These are phyloP conservation scores for Kwoniella shivajii DNA, from an alignment of 1,284 basidiomycete genomes.

Conservation along the genomic window DNA sequence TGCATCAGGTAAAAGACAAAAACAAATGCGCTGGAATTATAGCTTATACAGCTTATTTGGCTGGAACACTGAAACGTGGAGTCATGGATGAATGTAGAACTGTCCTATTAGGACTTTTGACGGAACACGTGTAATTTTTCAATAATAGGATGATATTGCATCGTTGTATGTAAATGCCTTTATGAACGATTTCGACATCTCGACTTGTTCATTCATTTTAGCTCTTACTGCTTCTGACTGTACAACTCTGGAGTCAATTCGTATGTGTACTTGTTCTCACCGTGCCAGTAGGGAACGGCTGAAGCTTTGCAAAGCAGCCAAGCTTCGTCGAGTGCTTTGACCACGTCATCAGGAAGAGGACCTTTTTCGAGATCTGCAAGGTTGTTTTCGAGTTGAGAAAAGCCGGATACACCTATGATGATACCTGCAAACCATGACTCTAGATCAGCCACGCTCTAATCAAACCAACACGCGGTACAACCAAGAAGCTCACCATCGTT, in stretches of 20 bases:
- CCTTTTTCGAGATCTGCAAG: constrained; percentile 57
- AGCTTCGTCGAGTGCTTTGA: constrained; percentile 61
- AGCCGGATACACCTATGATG: constrained; percentile 49
- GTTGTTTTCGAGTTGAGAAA: constrained; percentile 47
- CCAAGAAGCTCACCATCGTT: constrained; percentile 21
- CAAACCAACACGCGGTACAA: not conserved
- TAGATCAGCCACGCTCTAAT: not conserved
- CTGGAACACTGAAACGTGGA: constrained; percentile 24
- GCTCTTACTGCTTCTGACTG: constrained; percentile 9
- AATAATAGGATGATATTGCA: not conserved
- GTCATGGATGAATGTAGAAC: constrained; percentile 27
- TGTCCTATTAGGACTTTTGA: constrained; percentile 24
- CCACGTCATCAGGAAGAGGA: constrained; percentile 59
- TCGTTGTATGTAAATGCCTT: not conserved
- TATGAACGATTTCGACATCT: too few relatives aligned
- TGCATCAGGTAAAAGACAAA: constrained; percentile 18
- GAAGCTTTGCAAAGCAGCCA: constrained; percentile 50
- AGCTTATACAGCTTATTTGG: constrained; percentile 31
- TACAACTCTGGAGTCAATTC: constrained; percentile 17
- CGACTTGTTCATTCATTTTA: not conserved
- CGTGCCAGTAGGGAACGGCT: constrained; percentile 60
- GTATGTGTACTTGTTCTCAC: constrained; percentile 36
- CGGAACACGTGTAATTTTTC: constrained; percentile 14
- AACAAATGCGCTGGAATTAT: constrained; percentile 27
- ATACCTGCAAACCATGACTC: constrained; percentile 14